These are phyloP conservation scores for Tubosaeta sp. DNA, from an alignment of 768 basidiomycete species.

Conservation along the genomic window DNA sequence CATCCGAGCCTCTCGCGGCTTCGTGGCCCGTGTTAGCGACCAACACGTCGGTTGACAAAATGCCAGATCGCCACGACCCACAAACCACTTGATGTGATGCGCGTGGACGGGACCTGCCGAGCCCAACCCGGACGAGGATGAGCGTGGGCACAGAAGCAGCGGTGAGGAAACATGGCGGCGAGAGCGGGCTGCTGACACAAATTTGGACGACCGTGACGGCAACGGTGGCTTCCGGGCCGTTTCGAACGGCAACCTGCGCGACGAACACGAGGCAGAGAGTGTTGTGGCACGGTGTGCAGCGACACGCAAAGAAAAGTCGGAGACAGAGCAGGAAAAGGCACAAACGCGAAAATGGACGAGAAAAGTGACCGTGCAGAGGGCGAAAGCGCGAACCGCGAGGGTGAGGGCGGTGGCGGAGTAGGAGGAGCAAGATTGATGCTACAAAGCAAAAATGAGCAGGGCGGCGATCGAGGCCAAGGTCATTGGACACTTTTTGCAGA, in stretches of 20 bases:
- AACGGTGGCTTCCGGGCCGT: constrained; percentile 33
- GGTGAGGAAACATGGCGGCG: background rate
- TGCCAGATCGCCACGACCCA: constrained; percentile 7
- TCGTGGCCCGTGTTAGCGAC: too few species aligned
- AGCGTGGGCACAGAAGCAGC: constrained; percentile 26
- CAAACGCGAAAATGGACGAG: constrained; percentile 41
- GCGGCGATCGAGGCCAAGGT: constrained; percentile 30
- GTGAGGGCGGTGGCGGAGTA: constrained; percentile 33
- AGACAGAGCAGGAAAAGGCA: constrained; percentile 17
- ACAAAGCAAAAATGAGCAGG: constrained; percentile 28
- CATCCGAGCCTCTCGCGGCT: too few species aligned
- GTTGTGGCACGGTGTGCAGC: too few species aligned
- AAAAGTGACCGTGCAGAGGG: constrained; percentile 37
- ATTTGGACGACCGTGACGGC: constrained; percentile 36
- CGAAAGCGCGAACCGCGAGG: constrained; percentile 34
- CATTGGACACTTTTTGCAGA: background rate
- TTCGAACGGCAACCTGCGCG: constrained; percentile 31
- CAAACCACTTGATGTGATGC: constrained; percentile 24
- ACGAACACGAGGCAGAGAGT: constrained; percentile 40
- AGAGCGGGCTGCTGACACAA: constrained; percentile 28
- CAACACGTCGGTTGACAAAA: too few species aligned
- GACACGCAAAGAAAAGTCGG: too few species aligned
- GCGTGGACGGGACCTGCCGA: constrained; percentile 24
- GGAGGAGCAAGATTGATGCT: constrained; percentile 27
- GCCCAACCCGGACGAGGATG: constrained; percentile 33